Percentiles rank a stretch among this genome's conserved stretches.
Evolutionary conservation across 2,329 filamentous ascomycete genomes (phyloP).

Genomic region (Monosporascus sp.): DNA sequence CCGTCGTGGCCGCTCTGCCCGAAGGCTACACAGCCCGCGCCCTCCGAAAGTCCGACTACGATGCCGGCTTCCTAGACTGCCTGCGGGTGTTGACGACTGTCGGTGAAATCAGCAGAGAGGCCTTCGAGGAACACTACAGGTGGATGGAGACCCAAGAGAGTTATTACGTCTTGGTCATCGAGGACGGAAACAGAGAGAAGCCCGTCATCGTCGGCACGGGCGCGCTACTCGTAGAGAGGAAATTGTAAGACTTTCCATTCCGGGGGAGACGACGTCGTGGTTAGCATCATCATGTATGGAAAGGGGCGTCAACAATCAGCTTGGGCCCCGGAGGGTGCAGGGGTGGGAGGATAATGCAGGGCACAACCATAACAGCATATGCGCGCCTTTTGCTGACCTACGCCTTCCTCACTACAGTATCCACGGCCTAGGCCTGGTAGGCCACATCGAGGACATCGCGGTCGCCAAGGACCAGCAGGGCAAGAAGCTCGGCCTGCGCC

Average conservation of each 20-base stretch:
- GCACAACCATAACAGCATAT: neutral
- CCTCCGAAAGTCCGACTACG: constrained; percentile 72
- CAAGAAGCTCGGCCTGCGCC: constrained; percentile 87
- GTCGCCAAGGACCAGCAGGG: constrained; percentile 94
- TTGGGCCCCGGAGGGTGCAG: neutral
- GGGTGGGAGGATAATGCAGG: neutral
- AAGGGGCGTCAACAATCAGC: no score
- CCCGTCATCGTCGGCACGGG: constrained; percentile 81
- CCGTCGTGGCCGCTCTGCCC: constrained; percentile 68
- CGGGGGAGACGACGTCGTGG: no score
- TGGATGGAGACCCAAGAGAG: constrained; percentile 71
- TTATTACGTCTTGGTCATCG: constrained; percentile 84
- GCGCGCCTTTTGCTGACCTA: constrained; percentile 13
- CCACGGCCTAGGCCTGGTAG: constrained; percentile 75
- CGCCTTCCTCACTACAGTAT: constrained; percentile 47
- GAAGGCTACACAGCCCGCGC: constrained; percentile 79
- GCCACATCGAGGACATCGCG: constrained; percentile 97
- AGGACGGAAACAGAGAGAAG: constrained; percentile 57
- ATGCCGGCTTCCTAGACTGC: constrained; percentile 82
- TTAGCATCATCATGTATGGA: no score
- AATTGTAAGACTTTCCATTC: constrained; percentile 62
- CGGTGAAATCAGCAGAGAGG: constrained; percentile 72
- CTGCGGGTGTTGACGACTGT: constrained; percentile 89
- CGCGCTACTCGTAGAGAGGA: constrained; percentile 85
- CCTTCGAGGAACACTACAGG: constrained; percentile 76